Evolutionary conservation across 176 grass and related monocot genomes (phyloP), one percentile per base, ranked within the genome.

Genomic region (Phoenix dactylifera): DNA sequence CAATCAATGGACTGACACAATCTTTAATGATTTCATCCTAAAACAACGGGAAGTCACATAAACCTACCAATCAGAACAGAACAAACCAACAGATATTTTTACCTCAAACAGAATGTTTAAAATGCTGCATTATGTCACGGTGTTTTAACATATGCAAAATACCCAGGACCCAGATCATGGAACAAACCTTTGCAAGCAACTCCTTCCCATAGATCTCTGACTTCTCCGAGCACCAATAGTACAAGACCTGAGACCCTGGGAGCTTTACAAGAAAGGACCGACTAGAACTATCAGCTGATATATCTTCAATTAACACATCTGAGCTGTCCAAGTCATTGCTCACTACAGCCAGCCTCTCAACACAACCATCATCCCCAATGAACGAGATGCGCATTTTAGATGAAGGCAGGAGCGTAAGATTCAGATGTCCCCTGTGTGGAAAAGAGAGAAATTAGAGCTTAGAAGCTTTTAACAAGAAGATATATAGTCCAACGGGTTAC

Each of bases 171-270:
- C 32, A 39, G 1, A 39, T 39, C 32, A 10, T 10, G 9, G 32
- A 39, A 72, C 55, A 66, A 55, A 96, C 92, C 84, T 97, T 88
- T 50, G 64, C 32, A 70, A 98, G 81, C 75, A 92, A 81, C 24
- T 88, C 76, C 50, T 71, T 78, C 69, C 93, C 93, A 39, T 78
- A 67, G 69, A 81, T 58, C 48, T 80, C 82, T 17, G 84, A 98
- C 64, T 91, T 98, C 57, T 98, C 84, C 39, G 93, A 86, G 24
- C 87, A 83, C 87, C 93, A 98, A 78, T 97, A 97, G 69, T 98
- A 98, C 53, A 85, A 80, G 56, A 61, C 70, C 72, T 74, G 65
- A 78, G 75, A 82, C 55, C 77, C 69, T 51, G 75, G 79, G 58
- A 85, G 52, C 62, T 73, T 87, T 50, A 98, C 50, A 16, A 78